Conservation (phyloP, 208 protist species). For the Leishmania gerbilli region DNA sequence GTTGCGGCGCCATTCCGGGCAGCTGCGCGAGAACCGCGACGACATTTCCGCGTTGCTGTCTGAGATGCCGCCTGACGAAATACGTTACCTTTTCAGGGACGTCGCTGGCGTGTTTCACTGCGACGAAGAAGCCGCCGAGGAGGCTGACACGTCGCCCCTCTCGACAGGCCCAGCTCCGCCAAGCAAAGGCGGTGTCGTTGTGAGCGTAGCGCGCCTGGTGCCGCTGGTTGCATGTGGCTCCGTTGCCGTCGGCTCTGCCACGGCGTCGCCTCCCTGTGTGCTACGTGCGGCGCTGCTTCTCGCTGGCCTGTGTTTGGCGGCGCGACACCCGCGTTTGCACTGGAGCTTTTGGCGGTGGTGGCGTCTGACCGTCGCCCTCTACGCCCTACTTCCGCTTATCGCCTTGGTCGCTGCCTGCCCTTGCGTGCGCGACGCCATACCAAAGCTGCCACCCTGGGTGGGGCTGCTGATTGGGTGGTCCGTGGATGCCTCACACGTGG, state of each 20-base stretch:
- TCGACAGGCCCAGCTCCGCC: neutral
- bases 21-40: neutral
- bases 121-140: neutral
- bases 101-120: neutral
- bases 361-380: conserved; percentile 11
- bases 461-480: conserved; percentile 29
- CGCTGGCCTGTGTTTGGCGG: conserved; percentile 15
- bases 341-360: conserved; percentile 34
- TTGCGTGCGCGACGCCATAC: conserved; percentile 14
- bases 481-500: conserved; percentile 9
- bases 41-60: neutral
- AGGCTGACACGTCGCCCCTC: neutral
- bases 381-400: conserved; percentile 17
- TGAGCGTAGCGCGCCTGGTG: conserved; percentile 14
- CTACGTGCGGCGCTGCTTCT: conserved; percentile 19
- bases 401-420: conserved; percentile 15
- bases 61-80: neutral
- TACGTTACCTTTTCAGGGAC: neutral
- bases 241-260: conserved; percentile 16
- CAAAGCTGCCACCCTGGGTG: conserved; percentile 21
- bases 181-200: neutral
- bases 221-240: conserved; percentile 25
- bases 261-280: conserved; percentile 9
- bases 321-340: conserved; percentile 16
- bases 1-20: conserved; percentile 11